phyloP scores from a whole-genome alignment of 2,329 filamentous ascomycete species.

The Neoascochyta sp. region DNA sequence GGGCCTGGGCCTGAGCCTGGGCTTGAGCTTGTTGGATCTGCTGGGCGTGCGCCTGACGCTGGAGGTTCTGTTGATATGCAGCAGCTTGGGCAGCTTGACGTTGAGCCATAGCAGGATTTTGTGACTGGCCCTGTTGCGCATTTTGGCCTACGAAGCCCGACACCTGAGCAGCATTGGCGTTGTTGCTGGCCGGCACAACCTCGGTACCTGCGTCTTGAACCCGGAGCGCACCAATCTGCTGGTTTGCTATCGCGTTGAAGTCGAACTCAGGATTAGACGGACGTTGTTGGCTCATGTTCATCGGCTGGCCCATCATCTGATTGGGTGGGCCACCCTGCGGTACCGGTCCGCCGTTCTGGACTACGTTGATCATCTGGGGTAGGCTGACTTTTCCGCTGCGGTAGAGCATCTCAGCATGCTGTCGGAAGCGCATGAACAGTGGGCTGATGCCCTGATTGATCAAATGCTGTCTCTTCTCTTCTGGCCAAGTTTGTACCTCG shows the following conservation, averaged over 20 bases:
- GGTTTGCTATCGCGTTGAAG: conserved; percentile 56
- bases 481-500: conserved; percentile 44
- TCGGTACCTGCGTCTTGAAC: conserved; percentile 59
- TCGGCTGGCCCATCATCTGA: conserved; percentile 26
- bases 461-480: conserved; percentile 48
- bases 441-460: conserved; percentile 48
- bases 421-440: conserved; percentile 50
- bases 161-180: conserved; percentile 44
- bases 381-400: conserved; percentile 19
- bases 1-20: conserved; percentile 21
- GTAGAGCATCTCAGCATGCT: conserved; percentile 42
- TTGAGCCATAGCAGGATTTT: conserved; percentile 27
- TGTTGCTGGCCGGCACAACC: conserved; percentile 62
- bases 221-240: conserved; percentile 60
- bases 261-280: conserved; percentile 39
- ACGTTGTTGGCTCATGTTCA: conserved; percentile 27
- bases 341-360: conserved; percentile 33
- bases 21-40: conserved; percentile 15
- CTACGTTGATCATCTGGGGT: conserved; percentile 7
- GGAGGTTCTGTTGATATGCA: conserved; percentile 25
- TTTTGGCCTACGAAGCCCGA: conserved; percentile 31
- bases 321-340: conserved; percentile 27
- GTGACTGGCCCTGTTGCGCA: conserved; percentile 22
- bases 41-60: conserved; percentile 34
- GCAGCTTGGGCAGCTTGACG: conserved; percentile 24